Base-by-base conservation (phyloP, 305 asterid genomes). In the Fraxinus greggii region DNA sequence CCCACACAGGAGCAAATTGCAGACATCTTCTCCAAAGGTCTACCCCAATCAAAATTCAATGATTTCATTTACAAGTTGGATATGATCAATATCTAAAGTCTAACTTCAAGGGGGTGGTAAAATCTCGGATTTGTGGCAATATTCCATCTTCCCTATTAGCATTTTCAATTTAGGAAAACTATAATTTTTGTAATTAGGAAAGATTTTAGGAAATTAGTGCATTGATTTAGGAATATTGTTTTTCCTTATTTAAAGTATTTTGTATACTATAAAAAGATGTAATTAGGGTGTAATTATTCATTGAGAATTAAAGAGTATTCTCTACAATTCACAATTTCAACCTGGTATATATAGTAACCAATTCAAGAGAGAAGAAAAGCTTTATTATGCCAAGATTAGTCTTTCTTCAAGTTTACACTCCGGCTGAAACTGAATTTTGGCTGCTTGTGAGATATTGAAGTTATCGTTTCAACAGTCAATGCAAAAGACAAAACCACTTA, bases 391-490 rank as follows among this genome's bases (percentile, higher is more conserved):
- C 72, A 26, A 23, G 65, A 63, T 63, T 63, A 63, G 24, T 63
- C 33, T 24, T 63, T 23, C 32, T 63, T 28, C 32, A 63, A 26
- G 33, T 24, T 63, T 63, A 63, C 17, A 23, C 72, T 9, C 32
- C 4, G 2, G 31, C 33, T 23, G 35, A 63, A 24, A 63, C 32
- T 24, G 33, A 63, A 63, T 63, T 23, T 63, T 63, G 26, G n/a
- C 17, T 9, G 7, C 72, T 63, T 61, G 76, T 33, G 29, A 72
- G 80, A 75, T 42, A 79, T 51, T 33, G 33, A 59, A 59, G 56
- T 79, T 59, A 65, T 38, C 17, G 32, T 7, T 54, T 76, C n/a
- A 78, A 69, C 67, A 48, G 12, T 81, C 51, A 78, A 38, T 72
- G 10, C 56, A 69, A 31, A 83, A 76, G 67, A 76, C 12, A 12